Conservation (phyloP, 2,329 filamentous ascomycete genomes). For the Chalaropsis thielavioides region DNA sequence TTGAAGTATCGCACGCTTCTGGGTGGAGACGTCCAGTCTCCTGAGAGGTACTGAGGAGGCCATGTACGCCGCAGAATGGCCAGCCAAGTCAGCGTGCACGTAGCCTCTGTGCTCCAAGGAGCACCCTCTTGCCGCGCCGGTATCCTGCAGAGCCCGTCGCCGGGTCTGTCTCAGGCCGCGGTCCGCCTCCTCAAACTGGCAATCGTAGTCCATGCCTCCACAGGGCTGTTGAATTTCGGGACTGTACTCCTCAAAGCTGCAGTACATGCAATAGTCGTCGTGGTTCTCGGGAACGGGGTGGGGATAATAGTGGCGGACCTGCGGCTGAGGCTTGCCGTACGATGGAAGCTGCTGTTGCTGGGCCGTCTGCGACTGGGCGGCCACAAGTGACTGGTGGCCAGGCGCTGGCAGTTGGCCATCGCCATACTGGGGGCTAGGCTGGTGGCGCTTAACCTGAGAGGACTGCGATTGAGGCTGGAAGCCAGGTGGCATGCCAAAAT, state of each 20-base stretch:
- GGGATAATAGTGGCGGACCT: background rate
- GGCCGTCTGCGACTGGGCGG: background rate
- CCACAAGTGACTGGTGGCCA: background rate
- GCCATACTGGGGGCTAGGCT: background rate
- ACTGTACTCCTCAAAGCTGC: constrained; percentile 3
- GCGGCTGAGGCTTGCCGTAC: background rate
- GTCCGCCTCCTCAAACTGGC: background rate
- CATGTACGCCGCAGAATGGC: background rate
- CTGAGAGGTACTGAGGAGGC: background rate
- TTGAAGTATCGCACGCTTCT: too few relatives aligned
- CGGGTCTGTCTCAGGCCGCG: background rate
- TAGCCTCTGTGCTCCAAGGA: background rate
- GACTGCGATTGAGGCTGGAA: background rate
- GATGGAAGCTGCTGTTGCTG: background rate
- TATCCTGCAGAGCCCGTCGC: background rate
- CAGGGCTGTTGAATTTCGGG: background rate
- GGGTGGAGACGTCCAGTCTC: background rate
- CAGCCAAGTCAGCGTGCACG: background rate
- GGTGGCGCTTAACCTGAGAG: background rate
- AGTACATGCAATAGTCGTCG: constrained; percentile 3
- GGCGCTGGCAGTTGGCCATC: background rate
- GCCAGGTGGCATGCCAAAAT: background rate
- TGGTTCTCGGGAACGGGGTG: background rate
- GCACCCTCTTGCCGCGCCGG: background rate
- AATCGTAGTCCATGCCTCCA: background rate